A percentile compares a stretch with the other conserved stretches of the same genome.
Evolutionary conservation across 495 filamentous ascomycete species (phyloP).

Genomic region (Trichoderma virens): DNA sequence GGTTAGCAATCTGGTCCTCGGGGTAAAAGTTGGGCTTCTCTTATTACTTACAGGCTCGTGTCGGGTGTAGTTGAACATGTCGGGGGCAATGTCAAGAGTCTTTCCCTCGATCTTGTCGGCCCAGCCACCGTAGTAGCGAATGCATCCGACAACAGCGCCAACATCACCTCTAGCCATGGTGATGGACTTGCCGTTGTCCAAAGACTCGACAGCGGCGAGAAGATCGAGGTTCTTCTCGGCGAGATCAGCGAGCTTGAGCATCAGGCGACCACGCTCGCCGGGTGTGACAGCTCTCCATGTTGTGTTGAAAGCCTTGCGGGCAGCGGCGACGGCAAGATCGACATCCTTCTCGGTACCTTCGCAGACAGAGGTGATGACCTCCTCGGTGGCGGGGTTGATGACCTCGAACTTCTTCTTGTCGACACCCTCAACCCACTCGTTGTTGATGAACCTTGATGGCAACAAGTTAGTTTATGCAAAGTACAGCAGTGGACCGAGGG

Average conservation of each 20-base stretch:
- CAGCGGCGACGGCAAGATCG: constrained; percentile 20
- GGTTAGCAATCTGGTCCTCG: neutral
- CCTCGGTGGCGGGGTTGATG: constrained; percentile 27
- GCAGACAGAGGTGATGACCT: constrained; percentile 47
- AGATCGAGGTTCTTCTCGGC: constrained; percentile 25
- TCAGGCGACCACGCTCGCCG: constrained; percentile 22
- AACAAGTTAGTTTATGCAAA: neutral
- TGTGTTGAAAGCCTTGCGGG: constrained; percentile 9
- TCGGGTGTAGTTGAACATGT: constrained; percentile 61
- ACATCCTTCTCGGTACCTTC: constrained; percentile 67
- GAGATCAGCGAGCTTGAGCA: constrained; percentile 33
- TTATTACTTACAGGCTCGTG: constrained; percentile 65
- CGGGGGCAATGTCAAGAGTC: constrained; percentile 55
- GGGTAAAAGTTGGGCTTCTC: neutral
- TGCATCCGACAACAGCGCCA: constrained; percentile 32
- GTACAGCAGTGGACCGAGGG: neutral
- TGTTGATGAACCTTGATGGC: constrained; percentile 84
- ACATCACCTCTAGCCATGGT: constrained; percentile 56
- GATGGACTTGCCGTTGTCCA: constrained; percentile 30
- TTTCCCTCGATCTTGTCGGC: constrained; percentile 74
- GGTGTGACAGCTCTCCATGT: constrained; percentile 35
- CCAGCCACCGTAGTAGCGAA: constrained; percentile 74
- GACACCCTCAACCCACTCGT: constrained; percentile 80
- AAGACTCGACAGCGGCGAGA: constrained; percentile 27
- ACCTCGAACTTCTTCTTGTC: constrained; percentile 27